Base-by-base conservation (phyloP, 345 rosid species). In the Passiflora organensis region DNA sequence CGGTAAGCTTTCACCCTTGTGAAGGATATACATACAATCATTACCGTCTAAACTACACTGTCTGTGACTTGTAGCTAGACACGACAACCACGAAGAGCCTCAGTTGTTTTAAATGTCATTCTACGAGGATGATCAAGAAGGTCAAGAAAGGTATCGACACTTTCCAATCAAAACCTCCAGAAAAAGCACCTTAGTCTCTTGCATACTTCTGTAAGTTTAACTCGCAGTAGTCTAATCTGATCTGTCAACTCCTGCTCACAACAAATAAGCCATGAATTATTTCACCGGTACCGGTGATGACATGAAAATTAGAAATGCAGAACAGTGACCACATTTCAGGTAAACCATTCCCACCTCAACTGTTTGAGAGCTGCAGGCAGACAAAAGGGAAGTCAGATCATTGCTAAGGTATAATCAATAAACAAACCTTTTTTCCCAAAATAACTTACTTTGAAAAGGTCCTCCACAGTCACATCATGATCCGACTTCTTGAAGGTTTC, bases 401-500 rank as follows among this genome's bases (percentile, higher is more conserved):
- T 46, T 69, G 6, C 24, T 2, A 53, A 54, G 42, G 11, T 10
- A 52, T 16, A 11, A 43, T 64, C 1, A 44, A 67, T 22, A 57
- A 32, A 18, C 51, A 55, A 43, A 5, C 37, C 62, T 58, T 44
- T 59, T 55, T 23, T 12, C 43, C 11, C 54, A 8, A 46, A 41
- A 56, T 15, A 48, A 32, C 66, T 48, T 64, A 90, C 95, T 82
- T 83, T 68, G 86, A 53, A 69, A 62, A 87, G 83, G 51, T 85
- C 94, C 28, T 90, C 76, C 65, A 90, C 81, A 70, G 81, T 82
- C 49, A 90, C 91, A 70, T 87, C 91, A 69, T 90, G 97, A 70
- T 90, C 95, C 77, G 87, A 76, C 69, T 87, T 87, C 83, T 80
- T 87, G 58, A 90, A 90, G 48, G 95, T 85, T 76, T 90, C 87